Evolutionary conservation across 352 stramenopile species (phyloP), one percentile per base, ranked within the genome.

Genomic region (Phytophthora capsici): DNA sequence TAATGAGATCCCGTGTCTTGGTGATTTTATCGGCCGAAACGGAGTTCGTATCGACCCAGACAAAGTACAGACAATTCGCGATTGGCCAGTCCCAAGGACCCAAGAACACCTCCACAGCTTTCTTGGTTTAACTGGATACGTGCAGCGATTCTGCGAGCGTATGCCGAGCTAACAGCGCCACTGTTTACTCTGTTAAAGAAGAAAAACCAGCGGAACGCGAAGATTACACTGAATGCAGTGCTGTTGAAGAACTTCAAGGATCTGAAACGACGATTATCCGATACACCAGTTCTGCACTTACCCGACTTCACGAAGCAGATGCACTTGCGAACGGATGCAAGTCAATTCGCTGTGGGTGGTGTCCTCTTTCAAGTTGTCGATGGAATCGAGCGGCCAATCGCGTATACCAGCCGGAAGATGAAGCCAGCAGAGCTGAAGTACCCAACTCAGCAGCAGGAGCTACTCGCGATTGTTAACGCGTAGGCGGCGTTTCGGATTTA

Each of bases 381-480:
- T 17, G 51, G 52, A 16, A 7, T 57, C 30, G 51, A 66, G 49
- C 37, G 41, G 0, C 55, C 53, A 1, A 62, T 66, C n/a, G 57
- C 56, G 3, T 67, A 44, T 6, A 63, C 54, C n/a, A 62, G 62
- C 23, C 40, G 41, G 20, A 70, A 70, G 34, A 70, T 63, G 61
- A 65, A 63, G 23, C 38, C 53, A 44, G 62, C 62, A 28, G 54
- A 70, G 38, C 23, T 65, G 6, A 55, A 55, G 28, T 70, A 64
- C 41, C 52, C 62, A 9, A 58, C 48, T 0, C 26, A 58, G 12
- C 45, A 70, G 12, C 53, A 65, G 12, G 58, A 65, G 30, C 46
- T 69, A 43, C 40, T 68, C 2, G 57, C 38, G 0, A 56, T 63
- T 5, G 45, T 69, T 14, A 54, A 69, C 17, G 57, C 57, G 8